Evolutionary conservation across 768 basidiomycete species (phyloP).

Genomic region (Gymnopilus dilepis): DNA sequence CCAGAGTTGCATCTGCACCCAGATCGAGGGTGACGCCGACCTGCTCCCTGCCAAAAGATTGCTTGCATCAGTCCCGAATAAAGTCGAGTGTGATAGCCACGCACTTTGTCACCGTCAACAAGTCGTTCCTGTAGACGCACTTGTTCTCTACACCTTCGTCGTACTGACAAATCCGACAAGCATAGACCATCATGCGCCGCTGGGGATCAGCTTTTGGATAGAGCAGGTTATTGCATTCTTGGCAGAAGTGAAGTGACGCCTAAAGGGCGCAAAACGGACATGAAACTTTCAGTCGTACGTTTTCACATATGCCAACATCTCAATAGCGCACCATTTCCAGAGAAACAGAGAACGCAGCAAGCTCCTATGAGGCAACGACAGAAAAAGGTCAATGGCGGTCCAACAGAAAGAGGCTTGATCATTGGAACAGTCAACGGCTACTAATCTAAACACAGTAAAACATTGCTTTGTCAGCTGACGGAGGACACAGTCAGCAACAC

Average conservation of each 20-base stretch:
- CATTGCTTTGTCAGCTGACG: neutral
- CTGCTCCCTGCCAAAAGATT: constrained; percentile 70
- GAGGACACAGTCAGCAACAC: too few species aligned
- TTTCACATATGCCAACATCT: too few species aligned
- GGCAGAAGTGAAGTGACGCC: constrained; percentile 90
- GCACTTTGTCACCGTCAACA: constrained; percentile 92
- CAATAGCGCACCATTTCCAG: constrained; percentile 3
- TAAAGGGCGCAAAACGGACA: constrained; percentile 29
- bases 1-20: constrained; percentile 88
- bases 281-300: too few species aligned
- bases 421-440: constrained; percentile 3
- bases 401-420: neutral
- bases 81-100: constrained; percentile 18
- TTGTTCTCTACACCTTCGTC: constrained; percentile 86
- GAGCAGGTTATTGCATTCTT: constrained; percentile 93
- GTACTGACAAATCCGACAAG: constrained; percentile 88
- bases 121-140: constrained; percentile 92
- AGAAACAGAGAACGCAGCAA: neutral
- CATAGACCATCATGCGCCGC: constrained; percentile 86
- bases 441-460: neutral
- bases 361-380: neutral
- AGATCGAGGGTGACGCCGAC: constrained; percentile 90
- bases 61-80: constrained; percentile 21
- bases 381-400: neutral
- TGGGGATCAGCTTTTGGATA: constrained; percentile 92